These are phyloP conservation scores for Botryotinia calthae DNA, from an alignment of 2,329 filamentous ascomycete species.

Conservation along the genomic window DNA sequence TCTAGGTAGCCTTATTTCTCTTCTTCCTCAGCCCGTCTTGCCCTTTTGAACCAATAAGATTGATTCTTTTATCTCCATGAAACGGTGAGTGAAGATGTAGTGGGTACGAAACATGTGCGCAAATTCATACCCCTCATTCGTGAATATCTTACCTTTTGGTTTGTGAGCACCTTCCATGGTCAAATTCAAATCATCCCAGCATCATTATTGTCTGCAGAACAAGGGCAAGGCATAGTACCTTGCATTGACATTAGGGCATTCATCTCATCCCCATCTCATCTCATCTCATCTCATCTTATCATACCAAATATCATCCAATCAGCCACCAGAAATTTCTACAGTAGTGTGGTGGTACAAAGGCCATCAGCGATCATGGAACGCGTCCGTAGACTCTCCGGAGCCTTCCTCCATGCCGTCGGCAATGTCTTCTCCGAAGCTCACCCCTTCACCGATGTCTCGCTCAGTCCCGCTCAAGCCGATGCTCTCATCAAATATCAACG, in stretches of 20 bases:
- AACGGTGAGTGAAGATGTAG: not conserved
- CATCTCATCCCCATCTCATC: not conserved
- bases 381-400: constrained; percentile 25
- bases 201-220: not conserved
- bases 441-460: constrained; percentile 27
- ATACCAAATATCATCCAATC: not conserved
- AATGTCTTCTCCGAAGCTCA: constrained; percentile 28
- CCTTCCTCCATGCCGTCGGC: constrained; percentile 23
- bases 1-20: not conserved
- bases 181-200: not conserved
- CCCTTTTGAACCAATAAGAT: not conserved
- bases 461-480: constrained; percentile 26
- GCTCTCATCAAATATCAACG: constrained; percentile 28
- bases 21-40: not conserved
- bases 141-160: not conserved
- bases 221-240: not conserved
- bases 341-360: not conserved
- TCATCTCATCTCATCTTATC: not conserved
- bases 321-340: not conserved
- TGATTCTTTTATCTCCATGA: not conserved
- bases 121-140: constrained; percentile 1
- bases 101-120: constrained; percentile 1
- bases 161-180: constrained; percentile 10
- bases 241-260: not conserved
- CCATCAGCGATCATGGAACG: not conserved